Percentiles rank a stretch among this genome's conserved stretches.
Evolutionary conservation across 495 filamentous ascomycete species (phyloP).

Genomic region (Daldinia bambusicola): DNA sequence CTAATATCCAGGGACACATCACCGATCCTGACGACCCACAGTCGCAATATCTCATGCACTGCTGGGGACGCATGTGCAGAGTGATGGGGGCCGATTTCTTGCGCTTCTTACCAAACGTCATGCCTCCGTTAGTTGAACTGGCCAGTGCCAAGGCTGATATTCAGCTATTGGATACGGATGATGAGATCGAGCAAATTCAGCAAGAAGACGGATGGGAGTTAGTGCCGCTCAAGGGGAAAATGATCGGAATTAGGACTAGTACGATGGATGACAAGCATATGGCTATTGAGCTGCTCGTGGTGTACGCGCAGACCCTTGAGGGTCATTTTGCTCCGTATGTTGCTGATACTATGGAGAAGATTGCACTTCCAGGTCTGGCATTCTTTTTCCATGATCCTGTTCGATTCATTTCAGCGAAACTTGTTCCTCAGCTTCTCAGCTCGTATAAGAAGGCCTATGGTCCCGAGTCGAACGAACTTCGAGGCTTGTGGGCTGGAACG

Average conservation of each 20-base stretch:
- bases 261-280: conserved; percentile 98
- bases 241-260: conserved; percentile 98
- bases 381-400: conserved; percentile 99
- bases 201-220: conserved; percentile 99
- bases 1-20: conserved; percentile 85
- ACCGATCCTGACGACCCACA: conserved; percentile 95
- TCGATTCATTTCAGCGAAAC: conserved; percentile 92
- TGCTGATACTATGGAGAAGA: conserved; percentile 92
- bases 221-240: conserved; percentile 94
- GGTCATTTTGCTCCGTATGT: conserved; percentile 93
- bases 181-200: conserved; percentile 90
- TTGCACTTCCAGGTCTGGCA: conserved; percentile 89
- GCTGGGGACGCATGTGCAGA: conserved; percentile 98
- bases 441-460: conserved; percentile 93
- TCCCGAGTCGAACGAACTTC: conserved; percentile 74
- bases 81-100: conserved; percentile 91
- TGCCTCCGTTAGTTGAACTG: conserved; percentile 91
- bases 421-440: conserved; percentile 93
- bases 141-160: conserved; percentile 97
- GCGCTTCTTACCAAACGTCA: conserved; percentile 89
- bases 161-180: conserved; percentile 94
- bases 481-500: conserved; percentile 83
- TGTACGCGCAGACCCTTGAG: conserved; percentile 95
- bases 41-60: conserved; percentile 96
- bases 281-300: conserved; percentile 95